Evolutionary conservation across 371 early-diverging fungal genomes (phyloP), one percentile per base, ranked within the genome.

Genomic region (Umbelopsis sp.): DNA sequence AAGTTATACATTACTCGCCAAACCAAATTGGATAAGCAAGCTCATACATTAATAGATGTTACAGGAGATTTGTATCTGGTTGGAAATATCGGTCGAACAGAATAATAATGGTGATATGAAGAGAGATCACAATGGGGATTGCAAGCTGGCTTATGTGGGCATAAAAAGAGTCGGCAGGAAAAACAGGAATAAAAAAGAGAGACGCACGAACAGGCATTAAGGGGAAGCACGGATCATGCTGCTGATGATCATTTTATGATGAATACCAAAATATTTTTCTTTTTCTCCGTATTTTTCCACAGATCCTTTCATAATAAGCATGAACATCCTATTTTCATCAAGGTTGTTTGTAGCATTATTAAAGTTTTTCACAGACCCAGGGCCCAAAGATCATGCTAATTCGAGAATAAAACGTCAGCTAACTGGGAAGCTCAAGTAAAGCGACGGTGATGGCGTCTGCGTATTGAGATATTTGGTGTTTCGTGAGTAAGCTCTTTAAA

Each of bases 161-260:
- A 41, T 10, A 41, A 7, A 41, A 41, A 41, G 41, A 41, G 29
- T 7, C 10, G 7, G 7, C 2, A 41, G 41, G 41, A 51, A 51
- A 29, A 12, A 12, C 25, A 51, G 52, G 22, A 51, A 51, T 20
- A 24, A 51, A 9, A 11, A 24, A 25, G 0, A 22, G 5, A 51
- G 2, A 22, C 18, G 11, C 52, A 18, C 6, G 4, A 29, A 37
- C 25, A 18, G 35, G 29, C 37, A 35, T 35, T 18, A 57, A 29
- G 57, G 57, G 35, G 48, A 57, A 57, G 57, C 57, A 57, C 57
- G 35, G 57, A 57, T 57, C 57, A 57, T 57, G 35, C 57, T 57
- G 14, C 6, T 35, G 57, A 41, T 41, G 41, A 41, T 41, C 41
- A 12, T 7, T 41, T 7, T 41, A 57, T 35, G 18, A 35, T 24